Conservation (phyloP, 768 basidiomycete species). For the Kwoniella dendrophila region DNA sequence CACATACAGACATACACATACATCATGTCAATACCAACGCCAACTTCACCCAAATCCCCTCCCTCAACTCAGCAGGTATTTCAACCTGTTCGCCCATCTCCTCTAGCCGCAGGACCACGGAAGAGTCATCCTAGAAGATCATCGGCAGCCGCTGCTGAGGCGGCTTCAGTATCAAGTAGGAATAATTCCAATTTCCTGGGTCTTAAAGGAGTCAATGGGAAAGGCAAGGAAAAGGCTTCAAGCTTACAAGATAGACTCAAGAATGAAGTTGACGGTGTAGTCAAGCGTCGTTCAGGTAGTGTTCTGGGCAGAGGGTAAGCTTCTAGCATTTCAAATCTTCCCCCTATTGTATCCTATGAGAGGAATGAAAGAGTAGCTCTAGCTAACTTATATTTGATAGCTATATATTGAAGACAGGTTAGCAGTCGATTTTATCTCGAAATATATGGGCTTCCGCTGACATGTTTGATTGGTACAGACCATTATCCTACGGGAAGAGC, state of each 20-base stretch:
- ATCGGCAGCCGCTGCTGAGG: constrained; percentile 12
- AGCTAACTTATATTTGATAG: constrained; percentile 47
- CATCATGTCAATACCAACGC: background rate
- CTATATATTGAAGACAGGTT: constrained; percentile 92
- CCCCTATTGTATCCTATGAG: background rate
- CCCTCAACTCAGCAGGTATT: constrained; percentile 7
- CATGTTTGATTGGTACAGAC: constrained; percentile 34
- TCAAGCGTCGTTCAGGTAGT: constrained; percentile 51
- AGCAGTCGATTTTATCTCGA: constrained; percentile 69
- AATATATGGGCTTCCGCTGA: constrained; percentile 17
- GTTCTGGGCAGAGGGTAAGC: constrained; percentile 54
- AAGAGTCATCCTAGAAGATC: constrained; percentile 13
- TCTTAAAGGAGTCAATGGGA: constrained; percentile 5
- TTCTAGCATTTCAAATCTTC: background rate
- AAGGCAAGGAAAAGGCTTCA: constrained; percentile 30
- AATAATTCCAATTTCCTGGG: background rate
- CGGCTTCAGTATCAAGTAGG: constrained; percentile 9
- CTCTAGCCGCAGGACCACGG: constrained; percentile 6
- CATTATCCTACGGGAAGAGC: constrained; percentile 63
- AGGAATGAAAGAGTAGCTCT: constrained; percentile 15
- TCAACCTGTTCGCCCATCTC: constrained; percentile 15
- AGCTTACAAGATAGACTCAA: constrained; percentile 48
- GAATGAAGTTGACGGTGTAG: constrained; percentile 51
- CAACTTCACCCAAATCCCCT: constrained; percentile 16
- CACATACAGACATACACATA: no score